Evolutionary conservation across 1,284 basidiomycete genomes (phyloP).

Genomic region (Blastosporella zonata): DNA sequence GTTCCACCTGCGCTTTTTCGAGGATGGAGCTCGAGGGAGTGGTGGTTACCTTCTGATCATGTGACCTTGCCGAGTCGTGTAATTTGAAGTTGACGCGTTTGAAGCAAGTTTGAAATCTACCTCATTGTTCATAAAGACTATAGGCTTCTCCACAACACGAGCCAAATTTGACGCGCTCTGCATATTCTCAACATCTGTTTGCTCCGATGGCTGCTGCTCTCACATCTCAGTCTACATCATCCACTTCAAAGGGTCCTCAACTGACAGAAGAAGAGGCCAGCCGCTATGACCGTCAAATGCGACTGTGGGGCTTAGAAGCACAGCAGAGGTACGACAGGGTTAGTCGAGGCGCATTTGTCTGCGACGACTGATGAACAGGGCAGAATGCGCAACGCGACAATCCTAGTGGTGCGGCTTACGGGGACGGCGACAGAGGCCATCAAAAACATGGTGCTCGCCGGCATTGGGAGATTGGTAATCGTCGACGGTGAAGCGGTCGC

Average conservation of each 20-base stretch:
- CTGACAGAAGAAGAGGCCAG: conserved; percentile 50
- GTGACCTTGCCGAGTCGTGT: conserved; percentile 4
- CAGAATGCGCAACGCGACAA: conserved; percentile 93
- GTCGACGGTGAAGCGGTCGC: conserved; percentile 60
- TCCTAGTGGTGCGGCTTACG: conserved; percentile 79
- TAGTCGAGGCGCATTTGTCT: conserved; percentile 14
- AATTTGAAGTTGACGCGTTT: conserved; percentile 11
- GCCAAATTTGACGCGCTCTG: not conserved
- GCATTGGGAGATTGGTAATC: conserved; percentile 71
- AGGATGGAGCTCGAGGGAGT: no score
- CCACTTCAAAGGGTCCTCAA: conserved; percentile 12
- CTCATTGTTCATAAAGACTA: not conserved
- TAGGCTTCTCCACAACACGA: not conserved
- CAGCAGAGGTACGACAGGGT: conserved; percentile 74
- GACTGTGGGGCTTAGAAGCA: conserved; percentile 96
- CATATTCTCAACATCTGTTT: not conserved
- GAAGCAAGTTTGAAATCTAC: not conserved
- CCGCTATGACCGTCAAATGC: conserved; percentile 95
- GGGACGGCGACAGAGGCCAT: conserved; percentile 94
- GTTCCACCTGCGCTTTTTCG: not conserved
- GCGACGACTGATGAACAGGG: conserved; percentile 16
- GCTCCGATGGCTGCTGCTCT: conserved; percentile 10
- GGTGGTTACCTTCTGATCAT: no score
- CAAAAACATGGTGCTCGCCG: conserved; percentile 88
- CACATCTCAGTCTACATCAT: conserved; percentile 7